phyloP scores from a whole-genome alignment of 192 early-diverging fungal genomes.

The Umbelopsis sp. region DNA sequence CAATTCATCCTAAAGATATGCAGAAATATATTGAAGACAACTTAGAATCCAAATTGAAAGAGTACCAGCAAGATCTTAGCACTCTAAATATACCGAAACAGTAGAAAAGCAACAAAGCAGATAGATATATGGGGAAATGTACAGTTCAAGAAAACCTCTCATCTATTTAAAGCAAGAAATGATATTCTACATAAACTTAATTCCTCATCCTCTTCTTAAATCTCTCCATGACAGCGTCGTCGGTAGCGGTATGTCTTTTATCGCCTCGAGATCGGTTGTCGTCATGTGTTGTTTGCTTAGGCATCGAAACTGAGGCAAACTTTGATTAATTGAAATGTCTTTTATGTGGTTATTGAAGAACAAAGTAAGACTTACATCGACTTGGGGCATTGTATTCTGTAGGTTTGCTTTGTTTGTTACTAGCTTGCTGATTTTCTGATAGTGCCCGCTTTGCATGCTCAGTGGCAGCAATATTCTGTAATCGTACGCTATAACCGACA shows the following conservation, averaged over 20 bases:
- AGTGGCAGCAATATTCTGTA: constrained; percentile 83
- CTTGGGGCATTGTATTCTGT: constrained; percentile 13
- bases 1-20: background rate
- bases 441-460: constrained; percentile 72
- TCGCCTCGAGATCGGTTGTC: constrained; percentile 35
- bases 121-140: background rate
- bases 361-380: constrained; percentile 25
- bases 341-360: background rate
- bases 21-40: background rate
- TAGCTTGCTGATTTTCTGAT: constrained; percentile 35
- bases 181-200: constrained; percentile 32
- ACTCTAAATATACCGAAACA: background rate
- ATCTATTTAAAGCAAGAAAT: background rate
- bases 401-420: constrained; percentile 27
- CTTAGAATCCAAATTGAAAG: background rate
- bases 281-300: constrained; percentile 10
- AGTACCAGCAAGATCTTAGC: background rate
- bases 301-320: constrained; percentile 14
- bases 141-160: background rate
- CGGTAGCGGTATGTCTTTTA: constrained; percentile 78
- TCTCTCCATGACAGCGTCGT: constrained; percentile 79
- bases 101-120: background rate
- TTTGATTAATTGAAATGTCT: constrained; percentile 2
- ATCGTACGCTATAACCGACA: constrained; percentile 42
- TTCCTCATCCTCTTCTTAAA: constrained; percentile 86